These are phyloP conservation scores for Oryza meyeriana DNA, from an alignment of 176 grass and related monocot species.

Conservation along the genomic window DNA sequence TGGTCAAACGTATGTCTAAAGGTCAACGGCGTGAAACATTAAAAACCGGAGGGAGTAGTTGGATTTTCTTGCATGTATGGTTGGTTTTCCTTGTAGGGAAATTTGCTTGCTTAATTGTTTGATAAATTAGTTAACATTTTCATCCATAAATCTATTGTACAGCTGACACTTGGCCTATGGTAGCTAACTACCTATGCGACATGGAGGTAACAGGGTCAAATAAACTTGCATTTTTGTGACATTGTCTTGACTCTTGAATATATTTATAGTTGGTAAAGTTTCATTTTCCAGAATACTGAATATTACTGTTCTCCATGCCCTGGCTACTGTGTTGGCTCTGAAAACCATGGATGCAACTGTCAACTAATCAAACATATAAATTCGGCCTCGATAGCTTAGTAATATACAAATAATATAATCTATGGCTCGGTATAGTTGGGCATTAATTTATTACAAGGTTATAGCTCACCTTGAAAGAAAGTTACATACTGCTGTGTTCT, in stretches of 20 bases:
- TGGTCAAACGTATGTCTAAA: no score
- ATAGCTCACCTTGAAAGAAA: neutral
- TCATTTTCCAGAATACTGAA: neutral
- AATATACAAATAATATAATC: neutral
- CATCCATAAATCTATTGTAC: neutral
- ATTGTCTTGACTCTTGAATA: neutral
- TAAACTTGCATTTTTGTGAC: neutral
- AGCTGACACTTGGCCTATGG: neutral
- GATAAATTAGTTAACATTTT: neutral
- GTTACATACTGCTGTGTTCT: conserved; percentile 7
- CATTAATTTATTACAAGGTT: neutral
- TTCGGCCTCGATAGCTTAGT: neutral
- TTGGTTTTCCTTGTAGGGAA: neutral
- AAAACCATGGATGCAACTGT: conserved; percentile 5
- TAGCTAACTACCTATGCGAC: neutral
- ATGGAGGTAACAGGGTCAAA: neutral
- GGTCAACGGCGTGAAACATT: no score
- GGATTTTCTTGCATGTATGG: neutral
- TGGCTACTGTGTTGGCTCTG: neutral
- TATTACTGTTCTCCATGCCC: neutral
- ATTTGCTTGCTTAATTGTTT: neutral
- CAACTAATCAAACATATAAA: conserved; percentile 14
- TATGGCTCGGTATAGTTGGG: neutral
- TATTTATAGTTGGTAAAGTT: neutral
- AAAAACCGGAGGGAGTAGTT: no score